Percentiles rank a stretch among this genome's conserved stretches.
phyloP scores from a whole-genome alignment of 179 eudicot species.

The Gypsophila paniculata region DNA sequence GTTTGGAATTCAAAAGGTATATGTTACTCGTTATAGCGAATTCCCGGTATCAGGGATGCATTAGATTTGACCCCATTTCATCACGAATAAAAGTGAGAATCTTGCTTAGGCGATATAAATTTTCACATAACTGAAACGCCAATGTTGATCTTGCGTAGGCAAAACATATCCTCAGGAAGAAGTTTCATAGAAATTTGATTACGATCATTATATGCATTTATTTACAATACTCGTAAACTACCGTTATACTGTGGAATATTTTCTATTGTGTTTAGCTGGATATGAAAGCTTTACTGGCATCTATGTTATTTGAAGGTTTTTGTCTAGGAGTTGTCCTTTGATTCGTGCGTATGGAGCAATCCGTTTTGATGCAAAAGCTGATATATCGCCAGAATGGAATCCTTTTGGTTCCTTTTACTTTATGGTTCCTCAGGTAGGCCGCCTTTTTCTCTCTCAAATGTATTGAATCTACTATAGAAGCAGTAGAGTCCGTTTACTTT shows the following conservation, averaged over 20 bases:
- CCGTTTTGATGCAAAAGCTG: constrained; percentile 73
- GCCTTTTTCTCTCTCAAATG: constrained; percentile 15
- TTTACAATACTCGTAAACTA: background rate
- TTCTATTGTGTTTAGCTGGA: background rate
- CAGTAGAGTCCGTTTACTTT: constrained; percentile 23
- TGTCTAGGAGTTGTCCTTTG: constrained; percentile 70
- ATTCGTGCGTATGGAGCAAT: constrained; percentile 95
- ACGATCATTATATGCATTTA: background rate
- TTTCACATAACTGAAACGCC: too few relatives aligned
- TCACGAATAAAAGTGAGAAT: background rate
- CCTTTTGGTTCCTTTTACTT: constrained; percentile 91
- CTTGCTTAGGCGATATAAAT: background rate
- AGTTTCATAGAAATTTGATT: background rate
- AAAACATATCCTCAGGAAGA: background rate
- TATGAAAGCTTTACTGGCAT: constrained; percentile 10
- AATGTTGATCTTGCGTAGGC: background rate
- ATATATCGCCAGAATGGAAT: constrained; percentile 68
- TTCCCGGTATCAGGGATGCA: background rate
- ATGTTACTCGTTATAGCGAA: background rate
- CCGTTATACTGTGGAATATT: background rate
- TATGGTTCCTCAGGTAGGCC: constrained; percentile 78
- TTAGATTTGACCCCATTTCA: background rate
- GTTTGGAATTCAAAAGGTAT: background rate
- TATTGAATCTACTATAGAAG: background rate
- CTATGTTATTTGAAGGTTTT: constrained; percentile 49